phyloP scores from a whole-genome alignment of 192 early-diverging fungal genomes.

The Coemansia sp. region DNA sequence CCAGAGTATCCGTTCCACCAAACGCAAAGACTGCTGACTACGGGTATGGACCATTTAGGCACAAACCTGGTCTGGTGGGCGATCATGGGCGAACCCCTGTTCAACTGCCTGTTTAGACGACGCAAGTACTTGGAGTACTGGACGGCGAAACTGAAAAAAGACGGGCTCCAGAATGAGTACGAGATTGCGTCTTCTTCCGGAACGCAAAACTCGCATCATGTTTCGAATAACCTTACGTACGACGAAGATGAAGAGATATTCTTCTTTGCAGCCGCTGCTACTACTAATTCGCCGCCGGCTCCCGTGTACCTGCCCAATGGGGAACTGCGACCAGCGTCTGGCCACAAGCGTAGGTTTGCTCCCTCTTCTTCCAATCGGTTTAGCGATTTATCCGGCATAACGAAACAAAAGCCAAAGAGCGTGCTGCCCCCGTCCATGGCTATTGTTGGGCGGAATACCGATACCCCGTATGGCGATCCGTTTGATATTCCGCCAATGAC shows the following conservation, averaged over 20 bases:
- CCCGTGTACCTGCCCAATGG: constrained; percentile 31
- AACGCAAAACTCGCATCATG: background rate
- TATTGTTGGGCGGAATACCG: background rate
- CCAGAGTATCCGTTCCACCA: constrained; percentile 46
- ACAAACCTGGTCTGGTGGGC: constrained; percentile 53
- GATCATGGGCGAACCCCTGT: constrained; percentile 44
- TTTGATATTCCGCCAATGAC: constrained; percentile 39
- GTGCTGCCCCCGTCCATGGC: background rate
- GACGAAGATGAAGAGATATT: constrained; percentile 18
- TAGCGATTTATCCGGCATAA: constrained; percentile 3
- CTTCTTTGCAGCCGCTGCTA: constrained; percentile 8
- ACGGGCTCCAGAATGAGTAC: constrained; percentile 49
- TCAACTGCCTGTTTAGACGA: constrained; percentile 32
- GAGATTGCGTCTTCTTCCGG: constrained; percentile 18
- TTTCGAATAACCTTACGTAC: constrained; percentile 4
- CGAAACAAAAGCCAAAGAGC: background rate
- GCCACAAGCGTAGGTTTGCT: constrained; percentile 23
- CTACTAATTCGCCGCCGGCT: too few species aligned
- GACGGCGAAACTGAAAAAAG: constrained; percentile 29
- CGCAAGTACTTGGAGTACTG: constrained; percentile 33
- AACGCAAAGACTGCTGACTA: constrained; percentile 29
- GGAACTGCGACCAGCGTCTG: constrained; percentile 5
- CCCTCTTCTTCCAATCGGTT: constrained; percentile 6
- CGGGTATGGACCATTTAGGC: constrained; percentile 39
- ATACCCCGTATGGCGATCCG: constrained; percentile 14